Conservation (phyloP, 192 early-diverging fungal genomes). For the Spizellomyces sp. region DNA sequence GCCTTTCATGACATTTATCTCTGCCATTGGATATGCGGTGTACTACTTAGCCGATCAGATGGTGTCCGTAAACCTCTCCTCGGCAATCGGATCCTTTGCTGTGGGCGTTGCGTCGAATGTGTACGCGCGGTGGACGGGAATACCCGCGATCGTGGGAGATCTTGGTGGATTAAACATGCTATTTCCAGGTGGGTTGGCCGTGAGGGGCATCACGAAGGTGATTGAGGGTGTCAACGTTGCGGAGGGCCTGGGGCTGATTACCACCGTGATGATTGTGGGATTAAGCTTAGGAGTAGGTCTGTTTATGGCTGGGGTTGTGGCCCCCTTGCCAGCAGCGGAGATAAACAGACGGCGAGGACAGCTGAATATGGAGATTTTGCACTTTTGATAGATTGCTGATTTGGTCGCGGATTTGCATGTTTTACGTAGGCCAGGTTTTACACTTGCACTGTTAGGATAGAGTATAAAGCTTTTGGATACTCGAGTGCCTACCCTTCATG, state of each 20-base stretch:
- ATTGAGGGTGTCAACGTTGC: slow-evolving; percentile 17
- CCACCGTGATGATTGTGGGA: slow-evolving; percentile 30
- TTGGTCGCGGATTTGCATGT: too few relatives aligned
- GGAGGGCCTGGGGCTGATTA: slow-evolving; percentile 25
- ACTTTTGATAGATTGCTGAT: neutral
- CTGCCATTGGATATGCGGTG: slow-evolving; percentile 19
- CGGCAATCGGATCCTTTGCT: slow-evolving; percentile 29
- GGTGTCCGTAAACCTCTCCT: slow-evolving; percentile 21
- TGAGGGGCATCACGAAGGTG: slow-evolving; percentile 28
- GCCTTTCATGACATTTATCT: slow-evolving; percentile 34
- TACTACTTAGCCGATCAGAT: slow-evolving; percentile 1
- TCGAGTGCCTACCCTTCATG: too few relatives aligned
- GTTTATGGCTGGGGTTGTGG: slow-evolving; percentile 35
- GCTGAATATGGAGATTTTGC: neutral
- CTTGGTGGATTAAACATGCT: slow-evolving; percentile 30
- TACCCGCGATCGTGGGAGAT: slow-evolving; percentile 37
- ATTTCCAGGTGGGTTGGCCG: slow-evolving; percentile 37
- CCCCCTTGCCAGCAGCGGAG: slow-evolving; percentile 14
- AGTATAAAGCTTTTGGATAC: too few relatives aligned
- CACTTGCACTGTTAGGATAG: too few relatives aligned
- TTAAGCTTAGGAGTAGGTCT: slow-evolving; percentile 33
- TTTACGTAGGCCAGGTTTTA: too few relatives aligned
- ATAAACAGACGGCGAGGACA: neutral
- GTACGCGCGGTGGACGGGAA: slow-evolving; percentile 26
- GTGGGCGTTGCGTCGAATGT: slow-evolving; percentile 33